These are phyloP conservation scores for Diaporthe citriasiana DNA, from an alignment of 2,329 filamentous ascomycete genomes.

Conservation along the genomic window DNA sequence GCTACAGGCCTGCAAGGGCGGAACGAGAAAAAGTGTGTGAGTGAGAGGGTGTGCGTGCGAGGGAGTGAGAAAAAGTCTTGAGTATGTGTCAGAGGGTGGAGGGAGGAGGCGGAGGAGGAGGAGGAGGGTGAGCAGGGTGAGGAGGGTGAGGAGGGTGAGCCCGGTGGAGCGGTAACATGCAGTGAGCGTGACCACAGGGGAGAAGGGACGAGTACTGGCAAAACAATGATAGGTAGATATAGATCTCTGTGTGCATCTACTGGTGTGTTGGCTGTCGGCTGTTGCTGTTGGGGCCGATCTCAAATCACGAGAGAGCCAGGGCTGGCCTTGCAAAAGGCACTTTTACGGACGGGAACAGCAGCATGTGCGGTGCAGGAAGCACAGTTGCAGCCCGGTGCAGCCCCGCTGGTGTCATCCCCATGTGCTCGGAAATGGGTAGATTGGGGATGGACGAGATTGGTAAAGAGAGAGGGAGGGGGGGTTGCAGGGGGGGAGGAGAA, in stretches of 20 bases:
- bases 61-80: neutral
- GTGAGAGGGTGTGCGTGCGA: neutral
- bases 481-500: neutral
- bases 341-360: neutral
- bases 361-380: neutral
- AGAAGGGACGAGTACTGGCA: neutral
- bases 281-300: constrained; percentile 19
- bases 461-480: neutral
- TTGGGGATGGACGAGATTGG: constrained; percentile 10
- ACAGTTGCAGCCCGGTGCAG: constrained; percentile 1
- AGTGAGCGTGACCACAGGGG: constrained; percentile 6
- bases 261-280: constrained; percentile 9
- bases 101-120: neutral
- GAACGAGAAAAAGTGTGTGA: neutral
- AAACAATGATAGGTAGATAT: constrained; percentile 14
- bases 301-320: constrained; percentile 1
- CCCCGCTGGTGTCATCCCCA: constrained; percentile 21
- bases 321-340: constrained; percentile 1
- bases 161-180: constrained; percentile 23
- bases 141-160: constrained; percentile 4
- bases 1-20: constrained; percentile 18
- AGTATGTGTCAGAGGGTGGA: neutral
- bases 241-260: neutral
- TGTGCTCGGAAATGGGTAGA: constrained; percentile 25
- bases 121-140: too few species aligned